Base-by-base conservation (phyloP, 2,329 filamentous ascomycete genomes). In the Bipolaris victoriae region DNA sequence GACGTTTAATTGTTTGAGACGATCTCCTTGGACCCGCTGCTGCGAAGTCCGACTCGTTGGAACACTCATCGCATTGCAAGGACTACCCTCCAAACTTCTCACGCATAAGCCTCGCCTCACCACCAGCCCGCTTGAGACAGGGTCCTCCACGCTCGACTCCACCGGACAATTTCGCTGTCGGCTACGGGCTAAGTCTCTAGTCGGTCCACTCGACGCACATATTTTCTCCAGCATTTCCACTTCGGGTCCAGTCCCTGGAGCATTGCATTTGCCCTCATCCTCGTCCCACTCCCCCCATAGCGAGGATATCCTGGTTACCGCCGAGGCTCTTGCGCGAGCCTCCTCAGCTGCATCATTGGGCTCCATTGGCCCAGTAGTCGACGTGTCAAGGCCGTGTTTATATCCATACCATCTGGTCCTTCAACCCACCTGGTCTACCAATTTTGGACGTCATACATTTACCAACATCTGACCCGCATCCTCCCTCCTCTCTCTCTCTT, bases 261-360 rank as follows among this genome's bases (percentile, higher is more conserved):
- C 55, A 52, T 53, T 60, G 60, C 65, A 56, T 47, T 47, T 51
- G 46, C 62, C 65, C 55, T 67, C 66, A 71, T 67, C 71, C 70
- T 75, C 71, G 70, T 73, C 26, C 26, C 26, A 65, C 39, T 67
- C 70, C 58, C 58, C 68, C 33, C 47, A 41, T 20, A 60, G 66
- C 73, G 73, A 76, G 73, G 72, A 69, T 74, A 76, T 68, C 75
- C 75, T 73, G 68, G 72, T 56, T 54, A 61, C 64, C 63, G 70
- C 61, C 72, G 72, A 74, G 69, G 66, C 71, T 70, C 68, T 64
- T 70, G 70, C 69, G 67, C 71, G 70, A 67, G 63, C 67, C 71
- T 62, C 65, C 63, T 66, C 68, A 71, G 65, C 59, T 65, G 55
- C 63, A 63, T 62, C 65, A 59, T 72, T 64, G 68, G 69, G 70